Base-by-base conservation (phyloP, 2,329 filamentous ascomycete genomes). In the Pestalotiopsis fici region DNA sequence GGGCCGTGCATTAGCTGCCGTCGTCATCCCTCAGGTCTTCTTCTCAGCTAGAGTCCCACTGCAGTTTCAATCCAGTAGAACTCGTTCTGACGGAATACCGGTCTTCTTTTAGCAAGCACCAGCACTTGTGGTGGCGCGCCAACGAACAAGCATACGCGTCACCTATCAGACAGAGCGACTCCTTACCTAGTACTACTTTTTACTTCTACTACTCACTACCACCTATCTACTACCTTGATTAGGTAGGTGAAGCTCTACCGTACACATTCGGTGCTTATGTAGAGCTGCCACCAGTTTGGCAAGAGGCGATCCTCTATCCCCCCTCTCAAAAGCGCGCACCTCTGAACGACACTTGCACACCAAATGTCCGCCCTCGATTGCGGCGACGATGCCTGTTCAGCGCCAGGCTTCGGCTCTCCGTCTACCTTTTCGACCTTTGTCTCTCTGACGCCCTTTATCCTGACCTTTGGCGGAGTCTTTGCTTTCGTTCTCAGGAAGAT, bases 381-480 rank as follows among this genome's bases (percentile, higher is more conserved):
- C 83, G 84, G 84, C 77, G 85, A 86, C 74, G 88, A 88, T 79
- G 81, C 83, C 68, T 91, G 90, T 74, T 81, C 83, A 68, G 79
- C 84, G 31, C 79, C 81, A 54, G 79, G 80, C 66, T 76, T 81
- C 65, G 77, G 81, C 56, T 80, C 85, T 37, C 76, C 78, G 64
- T 74, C 83, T 64, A 76, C 80, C 54, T 74, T 85, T 43, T 80
- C 85, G 57, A 81, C 84, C 37, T 77, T 89, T 47, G 72, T 90
- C 62, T 85, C 93, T 67, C 88, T 93, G 27, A 85, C 87, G 3
- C 93, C 93, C 0, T 93, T 96, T 77, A 77, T 93, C 67, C 77
- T 89, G 67, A 92, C 93, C 47, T 95, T 95, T 78, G 71, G 88
- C 69, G 74, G 87, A 63, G 87, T 92, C 71, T 87, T 86, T 62